Evolutionary conservation across 2,329 filamentous ascomycete species (phyloP).

Genomic region (Zymoseptoria brevis): DNA sequence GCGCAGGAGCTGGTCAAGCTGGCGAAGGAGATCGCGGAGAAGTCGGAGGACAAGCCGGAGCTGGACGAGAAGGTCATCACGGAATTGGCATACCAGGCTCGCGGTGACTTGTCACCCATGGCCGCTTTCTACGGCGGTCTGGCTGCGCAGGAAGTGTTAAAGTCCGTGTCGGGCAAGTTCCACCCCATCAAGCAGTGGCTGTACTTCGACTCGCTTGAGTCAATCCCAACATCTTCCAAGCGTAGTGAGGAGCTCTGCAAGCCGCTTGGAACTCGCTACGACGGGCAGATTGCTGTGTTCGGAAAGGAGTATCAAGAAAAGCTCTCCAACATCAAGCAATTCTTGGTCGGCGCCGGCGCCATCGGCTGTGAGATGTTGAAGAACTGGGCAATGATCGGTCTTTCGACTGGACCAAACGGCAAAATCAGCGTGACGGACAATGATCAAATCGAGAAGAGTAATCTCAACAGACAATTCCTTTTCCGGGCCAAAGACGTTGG

Average conservation of each 20-base stretch:
- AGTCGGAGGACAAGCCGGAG: constrained; percentile 64
- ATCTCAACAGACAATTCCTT: constrained; percentile 92
- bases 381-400: constrained; percentile 98
- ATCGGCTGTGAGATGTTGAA: constrained; percentile 99
- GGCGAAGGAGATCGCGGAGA: constrained; percentile 62
- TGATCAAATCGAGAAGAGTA: constrained; percentile 98
- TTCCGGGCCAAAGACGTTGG: constrained; percentile 93
- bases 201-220: constrained; percentile 97
- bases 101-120: constrained; percentile 83
- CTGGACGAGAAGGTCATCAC: constrained; percentile 86
- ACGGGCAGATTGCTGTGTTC: constrained; percentile 95
- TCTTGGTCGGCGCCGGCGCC: constrained; percentile 90
- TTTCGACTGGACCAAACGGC: constrained; percentile 79
- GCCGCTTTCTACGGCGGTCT: constrained; percentile 93
- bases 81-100: constrained; percentile 90
- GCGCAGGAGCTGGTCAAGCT: constrained; percentile 69
- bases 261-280: constrained; percentile 77
- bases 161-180: constrained; percentile 97
- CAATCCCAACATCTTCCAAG: constrained; percentile 64
- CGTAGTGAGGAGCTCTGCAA: constrained; percentile 84
- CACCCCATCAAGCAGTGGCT: constrained; percentile 91
- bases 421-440: constrained; percentile 93
- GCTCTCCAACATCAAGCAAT: constrained; percentile 80
- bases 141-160: constrained; percentile 87
- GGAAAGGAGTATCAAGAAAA: constrained; percentile 91